phyloP scores from a whole-genome alignment of 305 asterid genomes.

The Vinca major region DNA sequence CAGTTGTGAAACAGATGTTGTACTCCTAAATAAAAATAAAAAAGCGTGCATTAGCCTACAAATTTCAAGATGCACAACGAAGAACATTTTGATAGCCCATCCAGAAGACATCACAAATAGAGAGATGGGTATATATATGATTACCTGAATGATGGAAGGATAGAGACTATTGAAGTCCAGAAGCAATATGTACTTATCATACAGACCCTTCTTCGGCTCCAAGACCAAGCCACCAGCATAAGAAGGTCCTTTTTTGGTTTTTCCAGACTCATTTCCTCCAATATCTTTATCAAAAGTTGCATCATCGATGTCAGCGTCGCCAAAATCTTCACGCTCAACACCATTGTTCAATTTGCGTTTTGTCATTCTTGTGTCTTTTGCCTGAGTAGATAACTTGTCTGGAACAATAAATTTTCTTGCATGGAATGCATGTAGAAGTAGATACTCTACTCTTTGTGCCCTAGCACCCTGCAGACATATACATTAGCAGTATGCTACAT shows the following conservation, averaged over 20 bases:
- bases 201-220: conserved; percentile 95
- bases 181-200: conserved; percentile 87
- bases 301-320: conserved; percentile 32
- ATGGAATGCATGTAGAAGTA: conserved; percentile 86
- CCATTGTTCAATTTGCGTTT: conserved; percentile 55
- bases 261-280: conserved; percentile 38
- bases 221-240: conserved; percentile 94
- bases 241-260: conserved; percentile 76
- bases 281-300: conserved; percentile 40
- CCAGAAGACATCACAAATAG: conserved; percentile 4
- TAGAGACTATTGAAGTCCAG: conserved; percentile 99
- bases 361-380: conserved; percentile 48
- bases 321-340: conserved; percentile 46
- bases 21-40: conserved; percentile 51
- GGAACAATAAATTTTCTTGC: conserved; percentile 88
- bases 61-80: neutral
- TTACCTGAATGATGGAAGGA: conserved; percentile 98
- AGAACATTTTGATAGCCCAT: neutral
- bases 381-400: conserved; percentile 58
- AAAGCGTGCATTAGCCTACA: conserved; percentile 2
- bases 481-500: neutral
- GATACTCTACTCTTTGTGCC: conserved; percentile 98
- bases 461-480: conserved; percentile 76
- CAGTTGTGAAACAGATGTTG: conserved; percentile 96
- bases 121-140: conserved; percentile 11